Evolutionary conservation across 306 rosid species (phyloP).

Genomic region (Dalbergia cochinchinensis): DNA sequence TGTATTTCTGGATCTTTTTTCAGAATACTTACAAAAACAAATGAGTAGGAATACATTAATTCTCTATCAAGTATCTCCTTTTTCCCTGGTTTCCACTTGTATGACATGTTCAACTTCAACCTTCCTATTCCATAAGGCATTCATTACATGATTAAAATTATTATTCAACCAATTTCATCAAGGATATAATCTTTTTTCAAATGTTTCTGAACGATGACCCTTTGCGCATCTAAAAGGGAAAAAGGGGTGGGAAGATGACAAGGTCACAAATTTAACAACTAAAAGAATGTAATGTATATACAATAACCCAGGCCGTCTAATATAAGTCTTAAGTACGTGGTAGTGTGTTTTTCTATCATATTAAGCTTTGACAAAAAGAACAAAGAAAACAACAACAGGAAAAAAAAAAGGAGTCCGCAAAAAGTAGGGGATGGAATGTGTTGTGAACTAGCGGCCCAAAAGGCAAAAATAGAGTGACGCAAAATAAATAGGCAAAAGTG

Average conservation of each 20-base stretch:
- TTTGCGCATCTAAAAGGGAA: not conserved
- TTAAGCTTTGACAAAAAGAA: slow-evolving; percentile 11
- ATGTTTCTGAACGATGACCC: not conserved
- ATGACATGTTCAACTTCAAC: too few relatives aligned
- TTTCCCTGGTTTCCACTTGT: too few relatives aligned
- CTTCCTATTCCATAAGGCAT: not conserved
- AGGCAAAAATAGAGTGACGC: too few relatives aligned
- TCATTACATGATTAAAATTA: not conserved
- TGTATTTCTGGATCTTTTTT: too few relatives aligned
- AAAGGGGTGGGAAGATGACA: slow-evolving; percentile 2
- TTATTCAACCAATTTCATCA: not conserved
- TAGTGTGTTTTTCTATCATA: slow-evolving; percentile 16
- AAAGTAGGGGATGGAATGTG: slow-evolving; percentile 19
- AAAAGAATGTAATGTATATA: slow-evolving; percentile 35
- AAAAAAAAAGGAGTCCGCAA: slow-evolving; percentile 26
- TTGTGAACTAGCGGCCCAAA: too few relatives aligned
- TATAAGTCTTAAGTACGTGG: slow-evolving; percentile 27
- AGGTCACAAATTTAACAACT: not conserved
- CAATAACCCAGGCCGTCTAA: slow-evolving; percentile 23
- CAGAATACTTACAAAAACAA: too few relatives aligned
- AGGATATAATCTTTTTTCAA: not conserved
- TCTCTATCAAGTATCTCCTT: too few relatives aligned
- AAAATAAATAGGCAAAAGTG: too few relatives aligned
- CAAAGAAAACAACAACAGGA: not conserved
- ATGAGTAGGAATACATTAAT: too few relatives aligned